Base-by-base conservation (phyloP, 768 basidiomycete species). In the Termitomyces sp. region DNA sequence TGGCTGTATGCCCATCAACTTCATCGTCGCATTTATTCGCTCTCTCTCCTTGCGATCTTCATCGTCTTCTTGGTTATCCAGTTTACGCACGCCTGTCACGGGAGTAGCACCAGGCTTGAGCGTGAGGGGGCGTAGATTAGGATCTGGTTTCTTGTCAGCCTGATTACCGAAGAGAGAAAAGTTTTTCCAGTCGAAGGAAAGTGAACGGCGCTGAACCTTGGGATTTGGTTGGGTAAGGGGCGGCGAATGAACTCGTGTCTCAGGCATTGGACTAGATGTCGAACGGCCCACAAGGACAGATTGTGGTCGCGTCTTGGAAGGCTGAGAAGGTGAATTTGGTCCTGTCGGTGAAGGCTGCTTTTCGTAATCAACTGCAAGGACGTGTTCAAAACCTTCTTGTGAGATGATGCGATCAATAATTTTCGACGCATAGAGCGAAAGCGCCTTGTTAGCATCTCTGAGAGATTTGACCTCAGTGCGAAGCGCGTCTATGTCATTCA, bases 361-460 rank as follows among this genome's bases (percentile, higher is more conserved):
- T 47, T 90, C 89, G 64, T 91, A 96, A 70, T 98, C 95, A 44
- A 84, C 87, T n/a, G 95, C 91, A 35, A 98, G 83, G 54, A 98
- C 90, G 65, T 96, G 93, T 71, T 98, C 96, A 73, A 96, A 98
- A 23, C 95, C 95, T 72, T 97, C 95, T 71, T 95, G 90, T 1
- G 90, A 83, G 64, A 98, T 96, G 68, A 98, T 97, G 44, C 95
- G 85, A 75, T 98, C 96, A 66, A 98, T 91, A 63, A 98, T 98
- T 79, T 98, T 98, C 45, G 92, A 94, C 4, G 95, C 94, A 67
- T 98, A 98, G 40, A 98, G 74, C 17, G 93, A 93, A 12, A 98
- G 77, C 1, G 95, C 95, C 70, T 96, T 96, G 77, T 97, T 98
- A 43, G 93, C 93, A 68, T 97, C 95, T 69, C 89, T 91, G 71